These are phyloP conservation scores for Blastocrithidia nonstop DNA, from an alignment of 208 protist species.

Conservation along the genomic window DNA sequence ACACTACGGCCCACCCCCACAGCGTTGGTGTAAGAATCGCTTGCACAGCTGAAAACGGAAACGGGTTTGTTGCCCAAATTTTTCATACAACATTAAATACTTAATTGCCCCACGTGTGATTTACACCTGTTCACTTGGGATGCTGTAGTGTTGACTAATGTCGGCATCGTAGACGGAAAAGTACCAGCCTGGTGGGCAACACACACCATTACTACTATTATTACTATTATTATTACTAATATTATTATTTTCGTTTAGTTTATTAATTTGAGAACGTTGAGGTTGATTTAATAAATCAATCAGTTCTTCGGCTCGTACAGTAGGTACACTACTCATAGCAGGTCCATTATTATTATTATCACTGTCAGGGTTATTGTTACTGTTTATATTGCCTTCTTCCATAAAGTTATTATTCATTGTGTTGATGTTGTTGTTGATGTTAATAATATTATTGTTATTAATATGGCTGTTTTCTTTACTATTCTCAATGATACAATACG, in stretches of 20 bases:
- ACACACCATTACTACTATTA: slow-evolving; percentile 1
- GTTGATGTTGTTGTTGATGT: too few relatives aligned
- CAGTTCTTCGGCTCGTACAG: slow-evolving; percentile 11
- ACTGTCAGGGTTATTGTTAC: not conserved
- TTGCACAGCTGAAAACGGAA: slow-evolving; percentile 59
- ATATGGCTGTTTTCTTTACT: too few relatives aligned
- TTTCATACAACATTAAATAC: slow-evolving; percentile 29
- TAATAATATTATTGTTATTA: too few relatives aligned
- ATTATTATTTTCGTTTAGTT: too few relatives aligned
- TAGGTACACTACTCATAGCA: slow-evolving; percentile 1
- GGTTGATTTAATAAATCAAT: slow-evolving; percentile 8
- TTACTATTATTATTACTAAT: not conserved
- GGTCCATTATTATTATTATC: not conserved
- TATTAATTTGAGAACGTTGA: too few relatives aligned
- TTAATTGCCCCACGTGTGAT: slow-evolving; percentile 39
- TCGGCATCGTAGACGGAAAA: slow-evolving; percentile 46
- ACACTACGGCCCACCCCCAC: slow-evolving; percentile 20
- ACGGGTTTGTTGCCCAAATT: slow-evolving; percentile 26
- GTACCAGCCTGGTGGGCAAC: slow-evolving; percentile 11
- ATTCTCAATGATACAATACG: too few relatives aligned
- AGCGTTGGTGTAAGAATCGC: slow-evolving; percentile 20
- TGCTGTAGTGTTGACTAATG: slow-evolving; percentile 31
- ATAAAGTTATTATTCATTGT: too few relatives aligned
- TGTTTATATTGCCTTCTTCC: too few relatives aligned
- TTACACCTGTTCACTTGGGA: slow-evolving; percentile 33